phyloP scores from a whole-genome alignment of 2,329 filamentous ascomycete species.

The Xylaria sp. region DNA sequence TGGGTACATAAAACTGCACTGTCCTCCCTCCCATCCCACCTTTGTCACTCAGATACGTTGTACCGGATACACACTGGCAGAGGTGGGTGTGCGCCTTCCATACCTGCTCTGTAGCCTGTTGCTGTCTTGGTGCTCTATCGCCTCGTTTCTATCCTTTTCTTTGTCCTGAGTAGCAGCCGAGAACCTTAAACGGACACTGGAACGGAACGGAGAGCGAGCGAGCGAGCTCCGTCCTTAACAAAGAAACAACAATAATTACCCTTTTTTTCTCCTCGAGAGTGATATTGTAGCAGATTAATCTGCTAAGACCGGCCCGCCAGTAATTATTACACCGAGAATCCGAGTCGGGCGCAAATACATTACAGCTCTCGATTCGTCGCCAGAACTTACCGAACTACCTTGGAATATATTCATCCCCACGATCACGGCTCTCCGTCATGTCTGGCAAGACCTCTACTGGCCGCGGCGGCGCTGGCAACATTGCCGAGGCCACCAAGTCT shows the following conservation, averaged over 20 bases:
- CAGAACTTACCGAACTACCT: not conserved
- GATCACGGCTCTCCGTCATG: conserved; percentile 44
- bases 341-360: not conserved
- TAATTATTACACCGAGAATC: not conserved
- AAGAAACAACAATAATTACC: conserved; percentile 7
- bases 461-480: conserved; percentile 83
- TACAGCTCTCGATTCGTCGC: not conserved
- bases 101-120: no score
- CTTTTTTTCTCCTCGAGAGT: not conserved
- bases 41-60: not conserved
- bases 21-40: conserved; percentile 8
- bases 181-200: not conserved
- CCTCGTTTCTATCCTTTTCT: not conserved
- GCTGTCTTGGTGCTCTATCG: not conserved
- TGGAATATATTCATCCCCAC: not conserved
- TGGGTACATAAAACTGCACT: conserved; percentile 11
- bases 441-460: conserved; percentile 70
- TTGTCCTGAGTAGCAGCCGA: not conserved
- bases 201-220: not conserved
- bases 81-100: not conserved
- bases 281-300: conserved; percentile 2
- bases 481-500: conserved; percentile 64
- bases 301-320: not conserved
- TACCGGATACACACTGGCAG: not conserved
- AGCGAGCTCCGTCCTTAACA: not conserved